phyloP scores from a whole-genome alignment of 805 yeast species.

The Metschnikowia gelsemii region DNA sequence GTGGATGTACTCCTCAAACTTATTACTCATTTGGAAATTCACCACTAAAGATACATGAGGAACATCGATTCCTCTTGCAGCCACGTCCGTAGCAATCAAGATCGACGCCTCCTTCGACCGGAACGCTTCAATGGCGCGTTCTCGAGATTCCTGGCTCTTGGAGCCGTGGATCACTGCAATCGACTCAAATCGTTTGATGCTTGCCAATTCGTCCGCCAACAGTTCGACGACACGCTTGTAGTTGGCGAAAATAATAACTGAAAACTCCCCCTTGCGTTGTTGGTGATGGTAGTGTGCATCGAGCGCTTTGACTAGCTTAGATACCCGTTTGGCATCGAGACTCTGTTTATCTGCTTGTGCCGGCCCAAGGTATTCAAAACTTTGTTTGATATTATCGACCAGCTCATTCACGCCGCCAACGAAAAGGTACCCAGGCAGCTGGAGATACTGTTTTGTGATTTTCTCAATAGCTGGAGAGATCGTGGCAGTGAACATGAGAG shows the following conservation, averaged over 20 bases:
- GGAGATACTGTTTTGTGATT: slow-evolving; percentile 61
- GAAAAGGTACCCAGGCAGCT: slow-evolving; percentile 58
- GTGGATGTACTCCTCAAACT: slow-evolving; percentile 83
- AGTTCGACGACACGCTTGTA: slow-evolving; percentile 71
- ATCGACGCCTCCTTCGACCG: slow-evolving; percentile 55
- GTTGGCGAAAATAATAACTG: slow-evolving; percentile 78
- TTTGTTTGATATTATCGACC: slow-evolving; percentile 67
- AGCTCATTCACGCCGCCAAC: slow-evolving; percentile 70
- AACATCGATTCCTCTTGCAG: slow-evolving; percentile 95
- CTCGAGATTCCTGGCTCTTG: slow-evolving; percentile 82
- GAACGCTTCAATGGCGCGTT: slow-evolving; percentile 64
- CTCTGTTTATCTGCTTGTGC: slow-evolving; percentile 35
- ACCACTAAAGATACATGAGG: slow-evolving; percentile 80
- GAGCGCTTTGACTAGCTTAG: slow-evolving; percentile 40
- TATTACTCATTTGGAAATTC: slow-evolving; percentile 79
- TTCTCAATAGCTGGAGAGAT: slow-evolving; percentile 73
- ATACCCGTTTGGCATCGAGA: slow-evolving; percentile 38
- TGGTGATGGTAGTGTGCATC: too few relatives aligned
- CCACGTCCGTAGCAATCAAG: slow-evolving; percentile 90
- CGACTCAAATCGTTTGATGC: slow-evolving; percentile 39
- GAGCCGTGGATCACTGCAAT: slow-evolving; percentile 78
- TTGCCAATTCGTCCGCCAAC: slow-evolving; percentile 50
- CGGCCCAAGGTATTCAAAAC: slow-evolving; percentile 43
- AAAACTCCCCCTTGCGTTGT: slow-evolving; percentile 34
- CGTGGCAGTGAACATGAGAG: slow-evolving; percentile 95